Percentiles rank a stretch among this genome's conserved stretches.
Conservation (phyloP, 2,329 filamentous ascomycete species). For the Neopestalotiopsis clavispora region DNA sequence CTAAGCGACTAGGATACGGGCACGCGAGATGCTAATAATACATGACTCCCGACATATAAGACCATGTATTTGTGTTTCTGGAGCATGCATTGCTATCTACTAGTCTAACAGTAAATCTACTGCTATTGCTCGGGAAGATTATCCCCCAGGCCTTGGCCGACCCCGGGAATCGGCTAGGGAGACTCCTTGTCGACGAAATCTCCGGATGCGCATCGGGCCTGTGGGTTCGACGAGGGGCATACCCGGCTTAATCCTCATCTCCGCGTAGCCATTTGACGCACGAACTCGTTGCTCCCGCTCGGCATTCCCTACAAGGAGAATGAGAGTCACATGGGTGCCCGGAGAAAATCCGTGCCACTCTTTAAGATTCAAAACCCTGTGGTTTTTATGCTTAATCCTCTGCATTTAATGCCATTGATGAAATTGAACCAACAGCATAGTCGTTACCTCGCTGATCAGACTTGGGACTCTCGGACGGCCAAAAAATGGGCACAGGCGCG, state of each 20-base stretch:
- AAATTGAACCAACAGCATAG: neutral
- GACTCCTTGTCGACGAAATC: constrained; percentile 2
- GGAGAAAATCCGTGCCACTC: neutral
- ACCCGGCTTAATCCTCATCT: constrained; percentile 1
- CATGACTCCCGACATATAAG: too few species aligned
- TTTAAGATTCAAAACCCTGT: neutral
- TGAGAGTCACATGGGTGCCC: neutral
- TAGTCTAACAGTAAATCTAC: neutral
- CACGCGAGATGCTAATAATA: too few species aligned
- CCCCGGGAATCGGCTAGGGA: neutral
- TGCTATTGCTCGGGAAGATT: neutral
- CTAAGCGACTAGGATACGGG: too few species aligned
- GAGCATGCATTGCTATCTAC: neutral
- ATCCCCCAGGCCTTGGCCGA: neutral
- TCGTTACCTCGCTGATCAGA: neutral
- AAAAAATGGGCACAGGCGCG: neutral
- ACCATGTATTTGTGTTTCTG: too few species aligned
- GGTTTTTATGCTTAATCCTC: neutral
- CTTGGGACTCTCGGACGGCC: neutral
- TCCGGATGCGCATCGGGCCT: neutral
- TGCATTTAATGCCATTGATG: neutral
- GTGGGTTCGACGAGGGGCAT: neutral
- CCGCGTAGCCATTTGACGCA: neutral
- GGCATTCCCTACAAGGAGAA: neutral
- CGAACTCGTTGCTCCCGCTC: neutral